Conservation (phyloP, 805 yeast species). For the Kazachstania martiniae region DNA sequence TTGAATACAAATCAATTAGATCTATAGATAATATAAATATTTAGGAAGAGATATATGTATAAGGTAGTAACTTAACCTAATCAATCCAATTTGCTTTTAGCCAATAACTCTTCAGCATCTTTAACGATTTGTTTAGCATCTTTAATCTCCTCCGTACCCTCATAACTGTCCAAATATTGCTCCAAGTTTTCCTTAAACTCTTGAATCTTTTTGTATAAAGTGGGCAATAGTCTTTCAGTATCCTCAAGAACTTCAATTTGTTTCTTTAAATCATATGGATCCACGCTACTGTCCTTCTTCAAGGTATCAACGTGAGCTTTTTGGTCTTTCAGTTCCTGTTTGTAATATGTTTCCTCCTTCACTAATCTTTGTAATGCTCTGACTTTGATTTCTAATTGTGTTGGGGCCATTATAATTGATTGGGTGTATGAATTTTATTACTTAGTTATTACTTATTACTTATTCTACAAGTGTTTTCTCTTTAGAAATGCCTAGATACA, state of each 20-base stretch:
- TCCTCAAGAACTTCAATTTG: constrained; percentile 43
- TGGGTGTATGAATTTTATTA: too few species aligned
- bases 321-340: constrained; percentile 48
- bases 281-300: constrained; percentile 35
- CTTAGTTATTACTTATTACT: too few species aligned
- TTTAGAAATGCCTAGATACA: too few species aligned
- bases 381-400: constrained; percentile 58
- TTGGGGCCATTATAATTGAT: constrained; percentile 52
- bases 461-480: too few species aligned
- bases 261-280: constrained; percentile 55
- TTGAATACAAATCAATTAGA: too few species aligned
- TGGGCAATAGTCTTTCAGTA: constrained; percentile 42
- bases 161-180: constrained; percentile 29
- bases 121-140: constrained; percentile 19
- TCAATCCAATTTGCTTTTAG: too few species aligned
- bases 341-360: constrained; percentile 55
- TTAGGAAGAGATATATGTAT: too few species aligned
- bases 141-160: constrained; percentile 27
- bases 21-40: too few species aligned
- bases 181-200: constrained; percentile 32
- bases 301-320: constrained; percentile 36
- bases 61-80: too few species aligned
- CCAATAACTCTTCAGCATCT: constrained; percentile 20
- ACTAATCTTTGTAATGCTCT: constrained; percentile 58
- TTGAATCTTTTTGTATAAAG: constrained; percentile 33